Conservation (phyloP, 2,329 filamentous ascomycete genomes). For the Lachnum nothofagi region DNA sequence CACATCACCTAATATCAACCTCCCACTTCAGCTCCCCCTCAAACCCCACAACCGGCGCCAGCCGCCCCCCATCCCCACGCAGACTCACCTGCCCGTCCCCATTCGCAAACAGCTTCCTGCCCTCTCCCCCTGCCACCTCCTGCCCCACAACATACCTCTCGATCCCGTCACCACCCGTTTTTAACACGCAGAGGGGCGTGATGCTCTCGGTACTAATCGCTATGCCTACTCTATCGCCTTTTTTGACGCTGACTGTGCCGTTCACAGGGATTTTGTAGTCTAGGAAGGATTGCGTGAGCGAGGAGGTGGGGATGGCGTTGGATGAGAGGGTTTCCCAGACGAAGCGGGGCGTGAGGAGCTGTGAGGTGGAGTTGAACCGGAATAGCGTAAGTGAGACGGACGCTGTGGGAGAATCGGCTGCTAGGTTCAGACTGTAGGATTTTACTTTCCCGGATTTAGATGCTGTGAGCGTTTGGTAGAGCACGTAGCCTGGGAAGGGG, state of each 20-base stretch:
- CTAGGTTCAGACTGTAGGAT: conserved; percentile 20
- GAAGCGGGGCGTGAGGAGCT: conserved; percentile 22
- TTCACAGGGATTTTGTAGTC: background rate
- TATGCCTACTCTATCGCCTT: background rate
- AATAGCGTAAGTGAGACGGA: conserved; percentile 20
- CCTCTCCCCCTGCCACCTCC: background rate
- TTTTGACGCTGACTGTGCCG: background rate
- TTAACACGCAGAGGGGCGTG: background rate
- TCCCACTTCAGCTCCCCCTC: too few relatives aligned
- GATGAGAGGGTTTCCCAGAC: conserved; percentile 23
- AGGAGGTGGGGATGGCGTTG: conserved; percentile 2
- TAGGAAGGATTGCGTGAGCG: background rate
- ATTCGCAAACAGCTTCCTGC: conserved; percentile 19
- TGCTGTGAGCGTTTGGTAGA: conserved; percentile 23
- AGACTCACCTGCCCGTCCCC: conserved; percentile 17
- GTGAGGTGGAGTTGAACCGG: conserved; percentile 18
- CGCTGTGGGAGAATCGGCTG: conserved; percentile 10
- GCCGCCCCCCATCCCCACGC: too few relatives aligned
- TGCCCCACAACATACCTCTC: background rate
- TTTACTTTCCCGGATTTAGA: conserved; percentile 16
- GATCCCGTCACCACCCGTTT: background rate
- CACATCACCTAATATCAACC: too few relatives aligned
- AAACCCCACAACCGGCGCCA: too few relatives aligned
- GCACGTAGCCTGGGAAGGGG: conserved; percentile 16
- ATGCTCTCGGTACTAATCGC: background rate